These are phyloP conservation scores for Achaetomium macrosporum DNA, from an alignment of 2,329 filamentous ascomycete genomes.

Conservation along the genomic window DNA sequence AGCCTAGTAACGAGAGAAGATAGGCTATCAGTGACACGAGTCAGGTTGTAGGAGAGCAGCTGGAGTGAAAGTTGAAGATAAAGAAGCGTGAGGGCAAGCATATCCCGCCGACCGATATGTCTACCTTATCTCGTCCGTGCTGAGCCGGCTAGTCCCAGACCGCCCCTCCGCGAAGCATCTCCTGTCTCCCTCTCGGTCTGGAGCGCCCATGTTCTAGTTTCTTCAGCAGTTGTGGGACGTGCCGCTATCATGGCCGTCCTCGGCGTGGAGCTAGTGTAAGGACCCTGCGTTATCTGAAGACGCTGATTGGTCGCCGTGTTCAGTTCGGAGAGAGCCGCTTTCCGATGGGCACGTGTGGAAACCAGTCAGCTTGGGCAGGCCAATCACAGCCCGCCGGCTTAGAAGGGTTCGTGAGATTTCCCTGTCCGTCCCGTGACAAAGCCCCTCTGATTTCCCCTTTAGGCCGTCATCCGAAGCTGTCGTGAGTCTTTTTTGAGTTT, in stretches of 20 bases:
- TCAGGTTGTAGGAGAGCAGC: too few species aligned
- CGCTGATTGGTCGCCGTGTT: conserved; percentile 13
- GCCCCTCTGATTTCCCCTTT: conserved; percentile 10
- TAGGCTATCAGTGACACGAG: too few species aligned
- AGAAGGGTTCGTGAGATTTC: not conserved
- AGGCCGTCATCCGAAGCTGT: conserved; percentile 18
- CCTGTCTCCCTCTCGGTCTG: not conserved
- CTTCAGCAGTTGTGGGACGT: too few species aligned
- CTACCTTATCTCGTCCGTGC: too few species aligned
- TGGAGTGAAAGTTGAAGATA: too few species aligned
- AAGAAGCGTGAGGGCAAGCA: too few species aligned
- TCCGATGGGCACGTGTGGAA: not conserved
- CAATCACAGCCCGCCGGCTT: not conserved
- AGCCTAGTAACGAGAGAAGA: too few species aligned
- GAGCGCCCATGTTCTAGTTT: not conserved
- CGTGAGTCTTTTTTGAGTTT: conserved; percentile 30
- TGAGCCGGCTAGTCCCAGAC: not conserved
- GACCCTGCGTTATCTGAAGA: conserved; percentile 17
- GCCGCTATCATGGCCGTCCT: not conserved
- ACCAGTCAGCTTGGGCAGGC: not conserved
- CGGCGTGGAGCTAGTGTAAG: not conserved
- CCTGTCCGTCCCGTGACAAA: not conserved
- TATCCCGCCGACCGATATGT: too few species aligned
- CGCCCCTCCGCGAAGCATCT: conserved; percentile 1
- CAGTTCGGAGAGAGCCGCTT: conserved; percentile 16